A percentile compares a stretch with the other conserved stretches of the same genome.
Evolutionary conservation across 768 basidiomycete genomes (phyloP).

Genomic region (Agaricus subrufescens): DNA sequence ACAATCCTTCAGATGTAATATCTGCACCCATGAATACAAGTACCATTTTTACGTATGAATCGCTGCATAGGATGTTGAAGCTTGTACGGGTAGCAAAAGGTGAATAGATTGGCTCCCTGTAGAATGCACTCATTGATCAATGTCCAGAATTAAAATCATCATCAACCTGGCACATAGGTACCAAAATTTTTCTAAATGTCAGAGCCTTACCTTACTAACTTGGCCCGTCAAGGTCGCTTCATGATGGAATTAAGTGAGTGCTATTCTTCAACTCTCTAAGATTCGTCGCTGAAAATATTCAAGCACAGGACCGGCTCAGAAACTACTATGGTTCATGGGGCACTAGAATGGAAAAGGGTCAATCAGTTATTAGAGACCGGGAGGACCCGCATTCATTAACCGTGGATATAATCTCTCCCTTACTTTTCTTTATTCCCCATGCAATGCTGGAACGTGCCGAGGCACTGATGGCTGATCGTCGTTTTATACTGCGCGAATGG

Average conservation of each 20-base stretch:
- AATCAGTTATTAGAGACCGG: background rate
- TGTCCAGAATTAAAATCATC: background rate
- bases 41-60: background rate
- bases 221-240: background rate
- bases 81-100: background rate
- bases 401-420: background rate
- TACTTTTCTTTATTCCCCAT: slow-evolving; percentile 3
- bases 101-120: background rate
- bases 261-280: background rate
- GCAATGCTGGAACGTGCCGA: background rate
- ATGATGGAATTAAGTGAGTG: background rate
- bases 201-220: background rate
- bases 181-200: background rate
- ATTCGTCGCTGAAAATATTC: too few relatives aligned
- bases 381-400: background rate
- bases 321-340: slow-evolving; percentile 5
- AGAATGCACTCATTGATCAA: background rate
- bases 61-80: slow-evolving; percentile 1
- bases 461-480: background rate
- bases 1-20: background rate
- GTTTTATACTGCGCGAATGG: background rate
- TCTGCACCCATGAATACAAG: background rate
- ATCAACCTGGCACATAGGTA: slow-evolving; percentile 9
- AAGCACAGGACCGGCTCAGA: background rate
- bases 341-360: background rate